phyloP scores from a whole-genome alignment of 2,329 filamentous ascomycete species.

The Ceratocystis cubensis region DNA sequence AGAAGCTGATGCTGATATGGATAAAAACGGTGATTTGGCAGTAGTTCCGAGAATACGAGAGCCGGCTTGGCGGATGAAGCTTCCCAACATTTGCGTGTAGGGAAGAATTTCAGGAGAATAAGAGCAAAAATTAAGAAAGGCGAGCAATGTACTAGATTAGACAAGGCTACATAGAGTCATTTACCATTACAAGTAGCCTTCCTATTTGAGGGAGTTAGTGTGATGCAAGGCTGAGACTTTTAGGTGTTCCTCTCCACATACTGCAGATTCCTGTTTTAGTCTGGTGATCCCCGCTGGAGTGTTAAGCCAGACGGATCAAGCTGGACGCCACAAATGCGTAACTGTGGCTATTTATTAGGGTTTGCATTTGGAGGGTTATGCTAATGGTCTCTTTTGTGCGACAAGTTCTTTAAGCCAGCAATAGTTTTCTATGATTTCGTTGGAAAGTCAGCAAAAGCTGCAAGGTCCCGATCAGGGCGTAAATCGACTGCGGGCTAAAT shows the following conservation, averaged over 20 bases:
- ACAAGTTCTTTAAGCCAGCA: not conserved
- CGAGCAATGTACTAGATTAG: too few relatives aligned
- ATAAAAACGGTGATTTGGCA: not conserved
- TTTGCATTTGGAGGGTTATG: not conserved
- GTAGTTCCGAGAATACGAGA: constrained; percentile 15
- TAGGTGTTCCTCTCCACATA: constrained; percentile 2
- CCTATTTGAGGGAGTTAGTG: not conserved
- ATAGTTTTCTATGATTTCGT: not conserved
- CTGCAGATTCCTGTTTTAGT: constrained; percentile 20
- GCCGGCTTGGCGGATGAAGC: constrained; percentile 18
- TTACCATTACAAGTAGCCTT: not conserved
- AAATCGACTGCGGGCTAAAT: not conserved
- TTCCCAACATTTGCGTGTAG: constrained; percentile 16
- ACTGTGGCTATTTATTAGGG: not conserved
- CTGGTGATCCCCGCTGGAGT: not conserved
- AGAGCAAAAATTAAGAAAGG: not conserved
- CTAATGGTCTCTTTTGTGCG: not conserved
- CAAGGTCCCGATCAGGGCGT: not conserved
- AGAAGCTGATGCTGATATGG: not conserved
- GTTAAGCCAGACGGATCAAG: not conserved
- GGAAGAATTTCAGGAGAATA: not conserved
- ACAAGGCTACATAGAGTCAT: too few relatives aligned
- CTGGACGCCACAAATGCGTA: not conserved
- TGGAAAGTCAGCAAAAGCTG: not conserved
- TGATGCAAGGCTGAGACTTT: constrained; percentile 17